Base-by-base conservation (phyloP, 176 grass and related monocot genomes). In the Eragrostis curvula region DNA sequence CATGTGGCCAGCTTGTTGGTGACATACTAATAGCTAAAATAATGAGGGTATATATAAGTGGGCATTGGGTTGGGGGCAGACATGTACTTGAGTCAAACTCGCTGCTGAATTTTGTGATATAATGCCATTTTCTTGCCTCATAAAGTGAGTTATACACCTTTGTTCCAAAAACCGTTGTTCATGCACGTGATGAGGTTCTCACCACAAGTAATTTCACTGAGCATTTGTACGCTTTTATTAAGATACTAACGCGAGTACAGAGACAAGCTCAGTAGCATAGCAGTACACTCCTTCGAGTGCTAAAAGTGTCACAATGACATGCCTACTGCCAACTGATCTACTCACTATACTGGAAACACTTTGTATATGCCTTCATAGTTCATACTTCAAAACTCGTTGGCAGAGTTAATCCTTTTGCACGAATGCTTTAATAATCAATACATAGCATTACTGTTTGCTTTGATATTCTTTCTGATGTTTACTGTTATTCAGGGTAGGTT, bases 401-500 rank as follows among this genome's bases (percentile, higher is more conserved):
- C n/a, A 68, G 2, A 42, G 7, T 81, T 61, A 2, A 7, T 5
- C 23, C 2, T 14, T 69, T 78, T 47, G 10, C 63, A 16, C 21
- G 28, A 79, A 73, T 43, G 13, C 58, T 7, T 69, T 11, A 44
- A 55, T n/a, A n/a, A n/a, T n/a, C n/a, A n/a, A n/a, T 75, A 17
- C 18, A 16, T 64, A 70, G 0, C 46, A 44, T 61, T 64, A 21
- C 23, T 69, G 7, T 63, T 73, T 24, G 2, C 41, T 81, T 18
- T 75, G 8, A 30, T 48, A 36, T 75, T 63, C 6, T 45, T 58
- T 74, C 50, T 43, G 11, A 77, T 70, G 46, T 82, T 68, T 75
- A 21, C 39, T 58, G 74, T 65, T 89, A 28, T 88, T 74, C 92
- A 98, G 96, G 80, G 39, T 99, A 93, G 90, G 96, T 80, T 99